Evolutionary conservation across 2,329 filamentous ascomycete genomes (phyloP).

Genomic region (Penicillium sp.): DNA sequence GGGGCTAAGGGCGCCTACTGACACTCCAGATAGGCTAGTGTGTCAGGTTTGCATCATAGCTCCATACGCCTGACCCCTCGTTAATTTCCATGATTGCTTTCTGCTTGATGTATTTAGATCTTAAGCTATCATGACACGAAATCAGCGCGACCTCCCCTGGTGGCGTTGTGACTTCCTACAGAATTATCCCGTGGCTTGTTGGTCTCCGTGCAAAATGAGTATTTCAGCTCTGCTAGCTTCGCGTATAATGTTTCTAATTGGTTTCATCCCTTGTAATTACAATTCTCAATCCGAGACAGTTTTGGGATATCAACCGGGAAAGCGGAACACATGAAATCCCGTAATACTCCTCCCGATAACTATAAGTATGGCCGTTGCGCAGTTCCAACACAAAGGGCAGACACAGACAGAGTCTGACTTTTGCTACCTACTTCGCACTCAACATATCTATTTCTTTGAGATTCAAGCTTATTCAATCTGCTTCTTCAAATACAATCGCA

Average conservation of each 20-base stretch:
- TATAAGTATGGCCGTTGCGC: slow-evolving; percentile 1
- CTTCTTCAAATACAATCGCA: not conserved
- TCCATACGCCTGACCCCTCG: not conserved
- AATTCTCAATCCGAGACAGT: too few relatives aligned
- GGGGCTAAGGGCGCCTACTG: slow-evolving; percentile 6
- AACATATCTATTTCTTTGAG: not conserved
- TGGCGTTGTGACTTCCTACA: not conserved
- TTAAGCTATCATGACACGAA: not conserved
- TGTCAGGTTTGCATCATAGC: not conserved
- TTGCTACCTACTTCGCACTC: not conserved
- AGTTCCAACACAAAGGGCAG: not conserved
- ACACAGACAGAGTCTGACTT: not conserved
- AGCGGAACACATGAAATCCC: too few relatives aligned
- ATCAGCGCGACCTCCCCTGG: not conserved
- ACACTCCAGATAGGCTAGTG: not conserved
- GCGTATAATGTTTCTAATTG: not conserved
- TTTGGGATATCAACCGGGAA: not conserved
- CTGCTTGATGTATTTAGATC: not conserved
- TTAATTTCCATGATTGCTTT: not conserved
- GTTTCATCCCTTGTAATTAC: not conserved
- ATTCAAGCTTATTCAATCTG: not conserved
- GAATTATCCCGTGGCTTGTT: not conserved
- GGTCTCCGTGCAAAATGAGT: not conserved
- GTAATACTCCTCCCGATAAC: not conserved
- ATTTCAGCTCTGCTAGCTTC: not conserved